These are phyloP conservation scores for Pyrus pyrifolia DNA, from an alignment of 306 rosid genomes.

Conservation along the genomic window DNA sequence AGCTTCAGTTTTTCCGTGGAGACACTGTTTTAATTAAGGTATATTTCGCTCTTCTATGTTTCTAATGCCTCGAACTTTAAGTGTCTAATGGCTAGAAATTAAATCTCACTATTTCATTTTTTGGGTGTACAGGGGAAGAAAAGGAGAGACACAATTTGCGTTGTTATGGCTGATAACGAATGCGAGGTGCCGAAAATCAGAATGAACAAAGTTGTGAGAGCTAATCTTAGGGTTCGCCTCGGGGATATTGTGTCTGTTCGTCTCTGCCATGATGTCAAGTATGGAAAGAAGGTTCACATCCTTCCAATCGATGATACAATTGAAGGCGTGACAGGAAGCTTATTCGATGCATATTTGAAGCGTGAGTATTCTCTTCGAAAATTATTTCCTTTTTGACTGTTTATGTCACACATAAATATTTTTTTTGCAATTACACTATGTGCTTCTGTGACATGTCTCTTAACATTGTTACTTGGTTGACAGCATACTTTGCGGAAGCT, in stretches of 20 bases:
- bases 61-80: not conserved
- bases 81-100: not conserved
- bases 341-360: slow-evolving; percentile 60
- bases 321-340: slow-evolving; percentile 60
- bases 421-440: not conserved
- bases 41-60: not conserved
- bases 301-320: slow-evolving; percentile 63
- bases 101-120: not conserved
- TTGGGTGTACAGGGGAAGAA: slow-evolving; percentile 44
- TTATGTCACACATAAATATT: not conserved
- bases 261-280: slow-evolving; percentile 56
- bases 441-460: slow-evolving; percentile 1
- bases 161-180: slow-evolving; percentile 50
- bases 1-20: slow-evolving; percentile 48
- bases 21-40: slow-evolving; percentile 55
- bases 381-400: not conserved
- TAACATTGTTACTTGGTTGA: not conserved
- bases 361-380: slow-evolving; percentile 32
- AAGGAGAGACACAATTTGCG: slow-evolving; percentile 53
- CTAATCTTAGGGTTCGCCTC: slow-evolving; percentile 53
- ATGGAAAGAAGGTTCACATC: slow-evolving; percentile 54
- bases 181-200: slow-evolving; percentile 56
- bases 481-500: slow-evolving; percentile 52
- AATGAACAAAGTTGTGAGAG: slow-evolving; percentile 60
- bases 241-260: slow-evolving; percentile 57